Conservation (phyloP, 306 rosid species). For the Canavalia gladiata region DNA sequence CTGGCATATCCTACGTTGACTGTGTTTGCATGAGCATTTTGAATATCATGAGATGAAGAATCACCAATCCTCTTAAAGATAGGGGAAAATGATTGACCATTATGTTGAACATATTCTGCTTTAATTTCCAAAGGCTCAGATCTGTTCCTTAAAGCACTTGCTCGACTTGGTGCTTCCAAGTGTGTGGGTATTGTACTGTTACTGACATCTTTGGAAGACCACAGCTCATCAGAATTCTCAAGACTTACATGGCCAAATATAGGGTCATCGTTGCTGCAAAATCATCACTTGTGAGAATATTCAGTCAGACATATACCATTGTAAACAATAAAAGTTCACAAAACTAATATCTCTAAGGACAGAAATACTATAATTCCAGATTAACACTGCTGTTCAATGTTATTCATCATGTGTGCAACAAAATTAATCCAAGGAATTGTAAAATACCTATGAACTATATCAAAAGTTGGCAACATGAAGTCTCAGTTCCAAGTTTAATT, state of each 20-base stretch:
- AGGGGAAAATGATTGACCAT: slow-evolving; percentile 53
- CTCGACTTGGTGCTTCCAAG: slow-evolving; percentile 50
- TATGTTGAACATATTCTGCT: slow-evolving; percentile 54
- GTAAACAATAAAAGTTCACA: slow-evolving; percentile 19
- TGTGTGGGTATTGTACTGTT: slow-evolving; percentile 52
- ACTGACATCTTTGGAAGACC: slow-evolving; percentile 68
- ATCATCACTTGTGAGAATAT: slow-evolving; percentile 68
- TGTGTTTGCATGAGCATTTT: slow-evolving; percentile 46
- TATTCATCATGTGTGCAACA: not conserved
- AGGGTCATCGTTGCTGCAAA: slow-evolving; percentile 79
- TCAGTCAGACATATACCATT: slow-evolving; percentile 53
- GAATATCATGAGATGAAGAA: slow-evolving; percentile 54
- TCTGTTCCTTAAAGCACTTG: slow-evolving; percentile 46
- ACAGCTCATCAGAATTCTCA: slow-evolving; percentile 63
- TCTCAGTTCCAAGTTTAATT: not conserved
- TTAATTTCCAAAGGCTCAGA: slow-evolving; percentile 55
- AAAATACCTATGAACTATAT: not conserved
- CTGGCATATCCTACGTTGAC: slow-evolving; percentile 55
- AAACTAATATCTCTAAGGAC: not conserved
- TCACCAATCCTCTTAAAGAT: slow-evolving; percentile 49
- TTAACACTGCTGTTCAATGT: slow-evolving; percentile 2
- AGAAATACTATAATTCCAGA: not conserved
- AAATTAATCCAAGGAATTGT: slow-evolving; percentile 1
- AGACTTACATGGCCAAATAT: slow-evolving; percentile 66
- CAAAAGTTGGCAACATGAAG: not conserved